Conservation (phyloP, 768 basidiomycete genomes). For the Pulveroboletus sp. region DNA sequence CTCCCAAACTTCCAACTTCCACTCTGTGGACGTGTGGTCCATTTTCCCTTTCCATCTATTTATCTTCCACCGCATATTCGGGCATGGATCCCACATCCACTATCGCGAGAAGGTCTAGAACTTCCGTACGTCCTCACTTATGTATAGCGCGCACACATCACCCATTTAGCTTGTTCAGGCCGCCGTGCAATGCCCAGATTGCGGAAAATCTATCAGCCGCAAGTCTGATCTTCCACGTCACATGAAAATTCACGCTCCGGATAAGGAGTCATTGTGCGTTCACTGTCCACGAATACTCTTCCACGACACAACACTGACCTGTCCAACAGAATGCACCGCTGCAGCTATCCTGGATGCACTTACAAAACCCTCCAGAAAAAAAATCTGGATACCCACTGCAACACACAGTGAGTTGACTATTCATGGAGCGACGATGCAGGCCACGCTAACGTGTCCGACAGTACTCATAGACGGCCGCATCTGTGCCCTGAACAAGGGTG, state of each 20-base stretch:
- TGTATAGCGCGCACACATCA: neutral
- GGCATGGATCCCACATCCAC: neutral
- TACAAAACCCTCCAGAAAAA: conserved; percentile 26
- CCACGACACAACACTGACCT: neutral
- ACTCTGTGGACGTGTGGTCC: neutral
- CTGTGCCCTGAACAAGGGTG: conserved; percentile 19
- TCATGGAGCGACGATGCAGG: neutral
- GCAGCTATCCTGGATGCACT: conserved; percentile 18
- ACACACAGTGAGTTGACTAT: conserved; percentile 27
- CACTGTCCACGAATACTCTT: neutral
- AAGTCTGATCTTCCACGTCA: conserved; percentile 29
- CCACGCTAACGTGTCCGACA: conserved; percentile 4
- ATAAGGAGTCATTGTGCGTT: conserved; percentile 26
- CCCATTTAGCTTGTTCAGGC: conserved; percentile 5
- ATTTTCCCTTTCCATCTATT: neutral
- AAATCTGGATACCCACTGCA: conserved; percentile 26
- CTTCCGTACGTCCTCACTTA: neutral
- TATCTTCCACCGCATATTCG: too few relatives aligned
- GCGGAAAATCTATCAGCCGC: conserved; percentile 17
- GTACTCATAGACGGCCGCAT: conserved; percentile 8
- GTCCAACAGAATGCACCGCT: conserved; percentile 22
- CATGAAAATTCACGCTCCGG: conserved; percentile 19
- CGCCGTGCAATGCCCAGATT: conserved; percentile 10
- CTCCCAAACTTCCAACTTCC: conserved; percentile 1
- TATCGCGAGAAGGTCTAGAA: neutral